Evolutionary conservation across 345 rosid species (phyloP), one percentile per base, ranked within the genome.

Genomic region (Theobroma cacao): DNA sequence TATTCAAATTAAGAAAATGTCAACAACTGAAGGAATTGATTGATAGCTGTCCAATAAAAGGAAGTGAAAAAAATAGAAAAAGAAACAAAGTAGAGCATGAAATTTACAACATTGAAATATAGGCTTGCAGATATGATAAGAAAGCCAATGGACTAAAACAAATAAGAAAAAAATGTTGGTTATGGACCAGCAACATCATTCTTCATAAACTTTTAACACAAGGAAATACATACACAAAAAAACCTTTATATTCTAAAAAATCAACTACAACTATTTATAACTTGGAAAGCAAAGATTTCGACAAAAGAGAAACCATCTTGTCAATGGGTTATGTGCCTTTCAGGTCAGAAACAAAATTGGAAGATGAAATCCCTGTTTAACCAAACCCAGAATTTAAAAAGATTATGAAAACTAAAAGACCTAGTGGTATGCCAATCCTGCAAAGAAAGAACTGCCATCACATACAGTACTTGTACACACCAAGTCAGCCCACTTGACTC

Each of bases 1-100:
- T 95, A 78, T 45, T 34, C 75, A 77, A 78, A 52, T 74, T 67
- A 76, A 66, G 74, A 77, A 67, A 83, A 78, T 22, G 24, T 76
- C 56, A 60, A 73, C 41, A 77, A 58, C 41, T 24, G 33, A 62
- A 64, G 36, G 15, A 71, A 79, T 67, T 47, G 75, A 36, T 59
- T 56, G 3, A 77, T 30, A 58, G 55, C 41, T n/a, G 17, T 64
- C 20, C 0, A 47, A n/a, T 40, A 43, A 41, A 50, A 17, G 55
- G 47, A 18, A 33, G 56, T 52, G 5, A 17, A 43, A 43, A 53
- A 33, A 22, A 59, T 33, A 40, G 34, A 33, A 18, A 62, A 66
- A 61, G 31, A 76, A 65, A 70, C 69, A 18, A 45, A 26, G 20
- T 36, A 30, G 13, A 62, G 0, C 47, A 30, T 53, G 64, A 59